A percentile compares a stretch with the other conserved stretches of the same genome.
These are phyloP conservation scores for Xylaria venustula DNA, from an alignment of 495 filamentous ascomycete genomes.

Conservation along the genomic window DNA sequence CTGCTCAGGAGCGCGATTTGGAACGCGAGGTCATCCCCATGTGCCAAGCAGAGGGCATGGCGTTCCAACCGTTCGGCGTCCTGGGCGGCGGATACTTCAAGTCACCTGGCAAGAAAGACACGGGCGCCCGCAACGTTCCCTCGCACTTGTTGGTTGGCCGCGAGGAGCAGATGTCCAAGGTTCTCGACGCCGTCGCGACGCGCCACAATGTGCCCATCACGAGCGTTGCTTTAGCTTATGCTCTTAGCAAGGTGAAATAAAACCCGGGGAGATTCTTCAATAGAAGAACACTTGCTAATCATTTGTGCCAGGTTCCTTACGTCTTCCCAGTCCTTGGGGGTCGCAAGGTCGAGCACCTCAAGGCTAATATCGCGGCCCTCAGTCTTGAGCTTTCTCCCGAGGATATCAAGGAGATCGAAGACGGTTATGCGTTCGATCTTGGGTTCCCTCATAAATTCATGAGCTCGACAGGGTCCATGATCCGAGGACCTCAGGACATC, in stretches of 20 bases:
- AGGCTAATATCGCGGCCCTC: conserved; percentile 59
- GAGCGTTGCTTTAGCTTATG: conserved; percentile 61
- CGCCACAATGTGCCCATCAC: conserved; percentile 41
- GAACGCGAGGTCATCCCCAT: conserved; percentile 62
- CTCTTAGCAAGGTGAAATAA: conserved; percentile 52
- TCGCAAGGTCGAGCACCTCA: conserved; percentile 51
- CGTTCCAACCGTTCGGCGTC: conserved; percentile 52
- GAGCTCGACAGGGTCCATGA: background rate
- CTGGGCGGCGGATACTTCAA: conserved; percentile 55
- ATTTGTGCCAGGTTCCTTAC: conserved; percentile 38
- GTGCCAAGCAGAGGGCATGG: conserved; percentile 60
- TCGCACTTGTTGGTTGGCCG: background rate
- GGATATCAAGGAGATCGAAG: conserved; percentile 60
- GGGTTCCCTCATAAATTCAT: conserved; percentile 53
- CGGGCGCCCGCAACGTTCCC: conserved; percentile 12
- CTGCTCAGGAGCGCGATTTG: conserved; percentile 51
- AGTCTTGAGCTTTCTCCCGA: conserved; percentile 47
- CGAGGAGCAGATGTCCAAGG: conserved; percentile 36
- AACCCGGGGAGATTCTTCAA: too few relatives aligned
- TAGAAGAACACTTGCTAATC: too few relatives aligned
- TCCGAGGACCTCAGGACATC: background rate
- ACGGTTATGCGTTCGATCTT: conserved; percentile 51
- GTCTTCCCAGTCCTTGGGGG: conserved; percentile 65
- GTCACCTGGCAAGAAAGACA: conserved; percentile 25
- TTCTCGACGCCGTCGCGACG: conserved; percentile 53